These are phyloP conservation scores for Sisymbrium irio DNA, from an alignment of 345 rosid genomes.

Conservation along the genomic window DNA sequence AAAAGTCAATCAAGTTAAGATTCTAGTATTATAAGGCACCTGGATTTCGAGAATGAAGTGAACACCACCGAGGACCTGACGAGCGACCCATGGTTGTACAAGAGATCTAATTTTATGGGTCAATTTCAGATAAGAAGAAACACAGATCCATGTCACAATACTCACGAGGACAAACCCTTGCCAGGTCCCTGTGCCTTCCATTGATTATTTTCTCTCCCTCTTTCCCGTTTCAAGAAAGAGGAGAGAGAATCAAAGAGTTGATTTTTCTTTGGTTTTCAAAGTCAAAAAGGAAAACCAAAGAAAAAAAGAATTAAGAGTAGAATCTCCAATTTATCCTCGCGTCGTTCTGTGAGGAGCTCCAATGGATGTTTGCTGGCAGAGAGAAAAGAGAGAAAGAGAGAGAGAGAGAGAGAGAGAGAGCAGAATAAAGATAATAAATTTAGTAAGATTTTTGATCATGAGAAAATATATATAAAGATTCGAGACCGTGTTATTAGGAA, in stretches of 20 bases:
- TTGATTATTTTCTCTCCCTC: conserved; percentile 32
- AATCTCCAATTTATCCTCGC: neutral
- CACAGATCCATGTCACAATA: conserved; percentile 67
- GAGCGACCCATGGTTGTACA: conserved; percentile 63
- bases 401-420: neutral
- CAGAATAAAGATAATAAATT: neutral
- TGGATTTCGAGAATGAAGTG: conserved; percentile 73
- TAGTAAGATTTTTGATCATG: neutral
- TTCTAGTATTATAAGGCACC: too few species aligned
- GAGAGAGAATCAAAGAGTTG: conserved; percentile 13
- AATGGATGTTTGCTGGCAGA: conserved; percentile 33
- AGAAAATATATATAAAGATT: neutral
- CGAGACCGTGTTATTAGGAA: neutral
- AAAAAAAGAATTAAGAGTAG: neutral
- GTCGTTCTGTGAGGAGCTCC: conserved; percentile 31
- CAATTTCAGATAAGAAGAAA: conserved; percentile 54
- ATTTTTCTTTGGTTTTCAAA: neutral
- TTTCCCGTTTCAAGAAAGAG: conserved; percentile 17
- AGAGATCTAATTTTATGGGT: conserved; percentile 75
- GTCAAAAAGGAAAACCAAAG: neutral
- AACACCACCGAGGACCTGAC: conserved; percentile 54
- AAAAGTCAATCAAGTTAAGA: too few species aligned
- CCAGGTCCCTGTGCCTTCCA: conserved; percentile 78
- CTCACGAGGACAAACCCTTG: conserved; percentile 65
- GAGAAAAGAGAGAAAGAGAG: conserved; percentile 35